Evolutionary conservation across 2,329 filamentous ascomycete species (phyloP), one percentile per base, ranked within the genome.

Genomic region (Cladobotryum protrusum): DNA sequence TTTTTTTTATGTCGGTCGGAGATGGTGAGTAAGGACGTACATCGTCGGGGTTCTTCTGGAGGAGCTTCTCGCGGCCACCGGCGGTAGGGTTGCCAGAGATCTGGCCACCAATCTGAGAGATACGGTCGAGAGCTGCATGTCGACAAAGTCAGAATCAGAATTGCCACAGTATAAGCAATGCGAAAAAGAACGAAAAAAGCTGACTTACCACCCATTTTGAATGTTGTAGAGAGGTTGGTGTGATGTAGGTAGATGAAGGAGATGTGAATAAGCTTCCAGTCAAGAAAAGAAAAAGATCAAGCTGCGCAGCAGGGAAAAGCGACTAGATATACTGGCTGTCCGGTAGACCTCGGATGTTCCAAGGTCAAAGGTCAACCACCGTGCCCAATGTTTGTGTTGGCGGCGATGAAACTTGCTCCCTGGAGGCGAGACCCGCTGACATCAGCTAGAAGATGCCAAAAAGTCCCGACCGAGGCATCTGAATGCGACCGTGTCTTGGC

Each of bases 11-110:
- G 17, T 11, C 5, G 17, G 18, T 24, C 40, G 5, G 20, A 8
- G 42, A 15, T 32, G 11, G 18, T 42, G 19, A n/a, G 3, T n/a
- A 17, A 19, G 24, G 35, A 58, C 72, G 47, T 72, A 84, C 82
- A 74, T 86, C 83, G 66, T 86, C 82, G 49, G 83, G 73, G 65
- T 75, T 76, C 73, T 86, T 86, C 67, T 84, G 71, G 40, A 86
- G 73, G 43, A 87, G 69, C 67, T 73, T 79, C 53, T 78, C 77
- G 58, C 73, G 72, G 55, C 71, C 71, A 54, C 72, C 70, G 45
- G 72, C 69, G 55, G 72, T 71, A 57, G 81, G 71, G 72, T 84
- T 81, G 69, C 74, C 75, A 55, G 79, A 76, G 62, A 85, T 69
- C 73, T 85, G 82, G 73, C 74, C 75, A 54, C 79, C 81, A 60